Conservation (phyloP, 129 eudicot species). For the Chrysanthemum lavandulifolium region DNA sequence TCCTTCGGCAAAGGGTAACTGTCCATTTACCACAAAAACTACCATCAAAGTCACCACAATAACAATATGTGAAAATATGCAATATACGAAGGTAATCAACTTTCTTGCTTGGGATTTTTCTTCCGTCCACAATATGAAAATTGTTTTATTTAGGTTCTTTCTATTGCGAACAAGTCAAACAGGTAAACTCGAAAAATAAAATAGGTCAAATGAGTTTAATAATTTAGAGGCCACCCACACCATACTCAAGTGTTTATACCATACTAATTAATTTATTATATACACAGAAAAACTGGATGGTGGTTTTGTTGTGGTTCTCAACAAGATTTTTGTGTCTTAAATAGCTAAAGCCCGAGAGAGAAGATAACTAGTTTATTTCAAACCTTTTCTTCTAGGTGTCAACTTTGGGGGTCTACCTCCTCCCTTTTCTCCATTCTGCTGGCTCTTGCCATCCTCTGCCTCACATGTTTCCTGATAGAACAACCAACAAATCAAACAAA, state of each 20-base stretch:
- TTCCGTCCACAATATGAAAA: no score
- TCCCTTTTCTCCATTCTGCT: no score
- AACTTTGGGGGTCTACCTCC: neutral
- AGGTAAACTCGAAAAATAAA: no score
- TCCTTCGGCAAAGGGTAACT: no score
- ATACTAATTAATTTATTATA: neutral
- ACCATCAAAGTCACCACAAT: no score
- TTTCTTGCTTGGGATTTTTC: neutral
- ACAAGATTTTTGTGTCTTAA: neutral
- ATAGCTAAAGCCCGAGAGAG: neutral
- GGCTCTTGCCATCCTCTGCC: neutral
- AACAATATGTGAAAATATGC: no score
- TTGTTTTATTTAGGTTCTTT: no score
- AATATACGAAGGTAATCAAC: neutral
- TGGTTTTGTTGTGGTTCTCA: neutral
- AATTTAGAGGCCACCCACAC: neutral
- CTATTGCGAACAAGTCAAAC: neutral
- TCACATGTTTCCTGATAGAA: neutral
- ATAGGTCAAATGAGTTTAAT: neutral
- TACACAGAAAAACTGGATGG: neutral
- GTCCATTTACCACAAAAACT: no score
- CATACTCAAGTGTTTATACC: neutral
- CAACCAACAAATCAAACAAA: no score
- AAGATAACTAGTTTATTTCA: neutral
- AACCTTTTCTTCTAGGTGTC: constrained; percentile 10